Base-by-base conservation (phyloP, 768 basidiomycete genomes). In the Podaxis sp. region DNA sequence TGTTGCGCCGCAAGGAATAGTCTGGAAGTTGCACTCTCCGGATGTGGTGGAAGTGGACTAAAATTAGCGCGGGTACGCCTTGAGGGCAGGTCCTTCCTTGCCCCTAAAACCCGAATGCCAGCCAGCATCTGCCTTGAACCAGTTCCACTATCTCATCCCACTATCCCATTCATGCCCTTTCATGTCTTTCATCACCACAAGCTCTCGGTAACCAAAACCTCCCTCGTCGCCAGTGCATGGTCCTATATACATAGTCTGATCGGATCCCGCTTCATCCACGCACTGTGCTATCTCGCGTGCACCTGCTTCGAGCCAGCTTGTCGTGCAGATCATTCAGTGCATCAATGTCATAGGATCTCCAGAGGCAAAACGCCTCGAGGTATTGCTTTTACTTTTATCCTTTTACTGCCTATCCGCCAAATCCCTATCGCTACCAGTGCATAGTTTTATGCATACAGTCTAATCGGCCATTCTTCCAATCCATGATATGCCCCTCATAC, bases 401-500 rank as follows among this genome's bases (percentile, higher is more conserved):
- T 7, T 49, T 19, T 11, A 3, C 36, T 19, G 29, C 25, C 29
- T 24, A 36, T 17, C n/a, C 19, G 9, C 49, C 47, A 50, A 59
- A 51, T 59, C 57, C 57, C 46, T 17, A 37, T 59, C 49, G 49
- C 47, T 59, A 36, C 49, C 57, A 59, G 29, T 38, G 57, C 57
- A 50, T 38, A 59, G 49, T 59, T 59, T 24, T 59, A 38, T 50
- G 49, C 57, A 38, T 40, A 37, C 37, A 27, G 33, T 50, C 24
- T 25, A 7, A 24, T 49, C 43, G 9, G 57, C 47, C 49, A n/a
- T 50, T 6, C n/a, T 9, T 50, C 19, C 22, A n/a, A 25, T 50
- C 24, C 47, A 19, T 25, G 15, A 43, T n/a, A n/a, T 17, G 41
- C 41, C n/a, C 6, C 15, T 12, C 12, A 41, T 27, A 27, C 27